Conservation (phyloP, 352 stramenopile species). For the Phytophthora podocarpi region DNA sequence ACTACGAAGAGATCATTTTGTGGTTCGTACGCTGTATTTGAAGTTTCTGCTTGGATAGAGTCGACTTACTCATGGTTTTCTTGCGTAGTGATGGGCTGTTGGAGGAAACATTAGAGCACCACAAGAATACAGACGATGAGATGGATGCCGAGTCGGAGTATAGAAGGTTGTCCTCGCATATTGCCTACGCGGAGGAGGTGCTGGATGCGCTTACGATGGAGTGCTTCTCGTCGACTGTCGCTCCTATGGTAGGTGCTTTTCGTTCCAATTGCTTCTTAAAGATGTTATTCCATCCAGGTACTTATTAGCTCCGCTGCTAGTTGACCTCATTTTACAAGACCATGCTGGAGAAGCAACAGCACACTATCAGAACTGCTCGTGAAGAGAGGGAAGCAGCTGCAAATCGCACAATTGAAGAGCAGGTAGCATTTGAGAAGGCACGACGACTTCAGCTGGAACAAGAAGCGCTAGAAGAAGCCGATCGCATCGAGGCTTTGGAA, state of each 20-base stretch:
- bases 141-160: not conserved
- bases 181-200: slow-evolving; percentile 36
- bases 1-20: slow-evolving; percentile 26
- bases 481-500: slow-evolving; percentile 20
- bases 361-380: slow-evolving; percentile 22
- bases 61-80: not conserved
- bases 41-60: not conserved
- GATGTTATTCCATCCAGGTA: not conserved
- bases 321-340: slow-evolving; percentile 41
- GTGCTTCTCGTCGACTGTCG: slow-evolving; percentile 33
- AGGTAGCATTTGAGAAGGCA: slow-evolving; percentile 18
- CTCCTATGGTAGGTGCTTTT: slow-evolving; percentile 32
- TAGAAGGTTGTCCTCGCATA: slow-evolving; percentile 21
- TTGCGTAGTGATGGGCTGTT: slow-evolving; percentile 44
- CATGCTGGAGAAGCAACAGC: slow-evolving; percentile 42
- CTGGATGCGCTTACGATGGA: slow-evolving; percentile 46
- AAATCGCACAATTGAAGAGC: slow-evolving; percentile 27
- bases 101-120: slow-evolving; percentile 44
- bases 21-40: slow-evolving; percentile 2
- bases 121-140: slow-evolving; percentile 18
- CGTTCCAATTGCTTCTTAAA: not conserved
- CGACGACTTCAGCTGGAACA: slow-evolving; percentile 26
- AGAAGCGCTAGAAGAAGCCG: slow-evolving; percentile 26
- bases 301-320: slow-evolving; percentile 15
- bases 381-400: slow-evolving; percentile 30